Conservation (phyloP, 2,329 filamentous ascomycete genomes). For the Whalleya microplaca region DNA sequence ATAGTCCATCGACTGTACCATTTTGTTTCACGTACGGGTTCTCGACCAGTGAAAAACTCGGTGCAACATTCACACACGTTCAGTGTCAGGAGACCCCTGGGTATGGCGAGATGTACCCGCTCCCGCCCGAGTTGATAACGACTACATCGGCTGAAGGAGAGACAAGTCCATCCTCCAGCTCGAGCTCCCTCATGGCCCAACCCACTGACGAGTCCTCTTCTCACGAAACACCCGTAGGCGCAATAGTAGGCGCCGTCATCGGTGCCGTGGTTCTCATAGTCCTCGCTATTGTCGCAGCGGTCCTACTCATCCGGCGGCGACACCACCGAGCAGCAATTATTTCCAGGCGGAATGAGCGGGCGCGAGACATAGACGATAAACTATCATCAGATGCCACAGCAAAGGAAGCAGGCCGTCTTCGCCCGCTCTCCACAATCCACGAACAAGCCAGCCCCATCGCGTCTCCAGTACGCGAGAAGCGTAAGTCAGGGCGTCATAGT, state of each 20-base stretch:
- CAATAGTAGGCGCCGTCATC: constrained; percentile 29
- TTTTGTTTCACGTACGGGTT: constrained; percentile 35
- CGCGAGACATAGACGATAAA: constrained; percentile 1
- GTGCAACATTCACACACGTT: constrained; percentile 31
- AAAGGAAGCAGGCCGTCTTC: constrained; percentile 2
- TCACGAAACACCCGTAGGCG: constrained; percentile 15
- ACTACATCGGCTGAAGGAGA: constrained; percentile 9
- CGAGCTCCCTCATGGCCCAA: background rate
- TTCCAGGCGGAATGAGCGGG: constrained; percentile 1
- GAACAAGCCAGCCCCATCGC: constrained; percentile 19
- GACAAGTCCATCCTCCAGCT: background rate
- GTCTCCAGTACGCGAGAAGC: constrained; percentile 10
- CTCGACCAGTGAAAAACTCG: constrained; percentile 22
- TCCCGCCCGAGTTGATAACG: constrained; percentile 30
- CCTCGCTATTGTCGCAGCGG: constrained; percentile 14
- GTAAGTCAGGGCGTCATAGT: constrained; percentile 23
- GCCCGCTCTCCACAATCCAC: constrained; percentile 29
- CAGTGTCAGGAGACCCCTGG: constrained; percentile 28
- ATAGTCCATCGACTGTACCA: constrained; percentile 25
- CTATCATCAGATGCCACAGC: constrained; percentile 9
- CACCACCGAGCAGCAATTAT: background rate
- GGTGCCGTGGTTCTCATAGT: constrained; percentile 24
- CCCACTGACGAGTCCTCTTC: constrained; percentile 4
- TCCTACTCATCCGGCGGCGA: constrained; percentile 20
- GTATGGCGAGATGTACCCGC: constrained; percentile 34